phyloP scores from a whole-genome alignment of 179 eudicot genomes.

The Corrigiola litoralis region DNA sequence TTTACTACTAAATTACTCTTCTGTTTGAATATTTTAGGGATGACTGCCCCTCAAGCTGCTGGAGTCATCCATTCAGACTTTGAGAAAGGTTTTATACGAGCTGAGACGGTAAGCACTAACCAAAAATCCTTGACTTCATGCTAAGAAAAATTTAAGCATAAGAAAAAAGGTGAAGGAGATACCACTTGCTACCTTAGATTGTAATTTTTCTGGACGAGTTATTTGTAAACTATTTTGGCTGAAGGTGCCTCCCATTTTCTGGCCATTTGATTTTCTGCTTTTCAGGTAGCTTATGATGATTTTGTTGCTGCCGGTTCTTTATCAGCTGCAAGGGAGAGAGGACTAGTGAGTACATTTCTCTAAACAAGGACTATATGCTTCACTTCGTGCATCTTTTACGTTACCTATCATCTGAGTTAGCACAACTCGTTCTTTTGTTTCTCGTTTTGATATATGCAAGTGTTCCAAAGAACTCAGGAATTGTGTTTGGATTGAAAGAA shows the following conservation, averaged over 20 bases:
- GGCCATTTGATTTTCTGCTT: constrained; percentile 11
- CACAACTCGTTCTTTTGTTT: background rate
- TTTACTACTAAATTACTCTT: background rate
- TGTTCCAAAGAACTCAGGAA: background rate
- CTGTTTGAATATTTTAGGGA: constrained; percentile 45
- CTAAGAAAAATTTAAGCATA: background rate
- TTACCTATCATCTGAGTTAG: background rate
- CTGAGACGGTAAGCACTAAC: constrained; percentile 77
- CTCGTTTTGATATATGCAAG: background rate
- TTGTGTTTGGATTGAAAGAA: background rate
- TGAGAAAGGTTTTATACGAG: constrained; percentile 96
- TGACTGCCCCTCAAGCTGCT: constrained; percentile 99
- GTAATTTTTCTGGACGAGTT: too few relatives aligned
- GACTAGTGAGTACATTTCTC: constrained; percentile 63
- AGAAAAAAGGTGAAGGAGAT: too few relatives aligned
- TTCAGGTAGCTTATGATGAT: constrained; percentile 91
- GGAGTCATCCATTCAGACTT: constrained; percentile 98
- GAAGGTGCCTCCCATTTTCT: too few relatives aligned
- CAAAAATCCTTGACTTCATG: background rate
- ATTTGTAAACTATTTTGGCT: background rate
- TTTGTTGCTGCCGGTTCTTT: constrained; percentile 86
- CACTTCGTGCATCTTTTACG: background rate
- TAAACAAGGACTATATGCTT: background rate
- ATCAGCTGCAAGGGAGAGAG: constrained; percentile 92
- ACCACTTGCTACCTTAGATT: too few relatives aligned